Evolutionary conservation across 768 basidiomycete genomes (phyloP), one percentile per base, ranked within the genome.

Genomic region (Mrakia frigida): DNA sequence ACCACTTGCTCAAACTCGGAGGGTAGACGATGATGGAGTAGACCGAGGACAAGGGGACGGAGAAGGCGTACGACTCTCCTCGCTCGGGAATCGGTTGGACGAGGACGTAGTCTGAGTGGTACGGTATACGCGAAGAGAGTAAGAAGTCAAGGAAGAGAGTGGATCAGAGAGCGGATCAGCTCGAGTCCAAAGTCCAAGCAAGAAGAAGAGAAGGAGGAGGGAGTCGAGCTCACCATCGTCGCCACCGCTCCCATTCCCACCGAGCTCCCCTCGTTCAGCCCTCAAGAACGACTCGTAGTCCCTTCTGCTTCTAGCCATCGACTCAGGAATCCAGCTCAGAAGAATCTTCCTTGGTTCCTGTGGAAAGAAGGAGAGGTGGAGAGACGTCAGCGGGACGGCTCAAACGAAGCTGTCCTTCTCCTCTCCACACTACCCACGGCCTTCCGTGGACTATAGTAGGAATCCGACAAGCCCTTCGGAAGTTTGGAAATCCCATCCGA

Each of bases 21-120:
- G 92, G 90, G 80, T 91, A 89, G 1, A 93, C 91, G 75, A 94
- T 86, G 74, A 97, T 87, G 14, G 93, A 95, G 81, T 96, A 97
- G 80, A 98, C 89, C 14, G 91, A 91, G 0, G 91, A 91, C 63
- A 97, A 81, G 14, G 94, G 91, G 0, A 96, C 91, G n/a, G 94
- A 95, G 85, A 97, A 97, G 1, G 94, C 93, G 81, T 97, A 97
- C 28, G 79, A 70, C 25, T 74, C 60, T 14, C 77, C 63, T 41
- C 74, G 73, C 31, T 68, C 77, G 16, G 70, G 79, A 23, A 77
- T 73, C 2, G 78, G 79, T 3, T 78, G 74, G 43, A 80, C 76
- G n/a, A 80, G 74, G 33, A 80, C 78, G 61, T 77, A 80, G 50
- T 80, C 79, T 80, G 75, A 9, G 16, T 0, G 59, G 28, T 25